Base-by-base conservation (phyloP, 306 rosid genomes). In the Elaeagnus macrophylla region DNA sequence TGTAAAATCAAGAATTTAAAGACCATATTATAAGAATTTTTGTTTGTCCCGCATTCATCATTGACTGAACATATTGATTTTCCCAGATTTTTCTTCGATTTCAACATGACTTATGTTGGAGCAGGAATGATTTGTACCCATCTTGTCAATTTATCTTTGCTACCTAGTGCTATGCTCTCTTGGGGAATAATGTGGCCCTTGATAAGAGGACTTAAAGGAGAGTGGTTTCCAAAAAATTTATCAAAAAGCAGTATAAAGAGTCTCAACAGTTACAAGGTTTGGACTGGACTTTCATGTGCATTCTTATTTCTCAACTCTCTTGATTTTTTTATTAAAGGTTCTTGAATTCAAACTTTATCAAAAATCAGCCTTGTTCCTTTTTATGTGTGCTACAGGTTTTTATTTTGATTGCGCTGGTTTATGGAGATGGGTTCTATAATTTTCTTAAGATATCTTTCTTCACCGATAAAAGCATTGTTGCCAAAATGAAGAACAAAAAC, bases 101-200 rank as follows among this genome's bases (percentile, higher is more conserved):
- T 82, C 74, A 93, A 96, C 56, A 76, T 85, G 94, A 93, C 99
- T 13, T 93, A 93, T 37, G 80, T 93, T 9, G 99, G 99, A 74
- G 99, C 99, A 5, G 99, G 99, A 67, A 93, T 93, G 99, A 93
- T 93, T 37, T 93, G 99, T 60, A 80, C 99, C 48, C 95, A 87
- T 72, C 84, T 93, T 14, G 99, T 93, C 50, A 93, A 93, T 74
- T 72, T 93, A 54, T 87, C 99, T 0, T 62, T 93, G 80, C 95
- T 87, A 70, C 71, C 87, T 18, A 96, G 99, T 41, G 96, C 96
- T 35, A 73, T 88, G 59, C 59, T 93, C 74, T 93, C 99, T 18
- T 93, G 96, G 96, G 99, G 99, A 54, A 61, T 88, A 56, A 93
- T 93, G 99, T 93, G 99, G 99, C 99, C 99, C 0, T 67, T 88